phyloP scores from a whole-genome alignment of 2,329 filamentous ascomycete genomes.

The Ceratocystis variospora region DNA sequence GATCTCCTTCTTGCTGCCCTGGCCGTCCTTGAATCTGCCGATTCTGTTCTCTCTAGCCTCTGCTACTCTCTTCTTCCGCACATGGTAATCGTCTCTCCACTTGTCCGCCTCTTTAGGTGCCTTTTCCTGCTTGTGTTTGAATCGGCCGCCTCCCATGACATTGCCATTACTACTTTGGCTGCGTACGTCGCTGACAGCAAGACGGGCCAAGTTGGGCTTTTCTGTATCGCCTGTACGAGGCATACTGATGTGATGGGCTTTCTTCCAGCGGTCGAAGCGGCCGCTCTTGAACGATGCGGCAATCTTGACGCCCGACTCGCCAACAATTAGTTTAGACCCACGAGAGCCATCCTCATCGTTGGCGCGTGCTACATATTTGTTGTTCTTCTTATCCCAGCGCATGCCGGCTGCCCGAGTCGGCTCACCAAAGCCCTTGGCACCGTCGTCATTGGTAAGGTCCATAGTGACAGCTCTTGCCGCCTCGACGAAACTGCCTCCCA shows the following conservation, averaged over 20 bases:
- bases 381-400: slow-evolving; percentile 94
- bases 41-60: slow-evolving; percentile 76
- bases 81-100: slow-evolving; percentile 78
- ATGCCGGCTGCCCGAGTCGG: slow-evolving; percentile 50
- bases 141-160: slow-evolving; percentile 34
- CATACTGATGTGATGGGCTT: slow-evolving; percentile 64
- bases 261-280: slow-evolving; percentile 85
- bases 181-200: slow-evolving; percentile 23
- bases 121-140: slow-evolving; percentile 74
- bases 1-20: slow-evolving; percentile 62
- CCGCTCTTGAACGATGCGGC: slow-evolving; percentile 86
- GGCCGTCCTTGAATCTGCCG: slow-evolving; percentile 58
- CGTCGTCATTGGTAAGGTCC: slow-evolving; percentile 86
- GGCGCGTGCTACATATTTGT: slow-evolving; percentile 80
- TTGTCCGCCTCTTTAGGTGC: slow-evolving; percentile 91
- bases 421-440: slow-evolving; percentile 62
- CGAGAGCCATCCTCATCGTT: slow-evolving; percentile 92
- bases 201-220: slow-evolving; percentile 26
- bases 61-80: slow-evolving; percentile 76
- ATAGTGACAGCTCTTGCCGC: slow-evolving; percentile 79
- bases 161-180: slow-evolving; percentile 2
- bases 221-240: slow-evolving; percentile 77
- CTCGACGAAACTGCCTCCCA: slow-evolving; percentile 56
- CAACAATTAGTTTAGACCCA: slow-evolving; percentile 57
- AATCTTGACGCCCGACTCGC: slow-evolving; percentile 92